These are phyloP conservation scores for Pseudozyma flocculosa DNA, from an alignment of 1,284 basidiomycete species.

Conservation along the genomic window DNA sequence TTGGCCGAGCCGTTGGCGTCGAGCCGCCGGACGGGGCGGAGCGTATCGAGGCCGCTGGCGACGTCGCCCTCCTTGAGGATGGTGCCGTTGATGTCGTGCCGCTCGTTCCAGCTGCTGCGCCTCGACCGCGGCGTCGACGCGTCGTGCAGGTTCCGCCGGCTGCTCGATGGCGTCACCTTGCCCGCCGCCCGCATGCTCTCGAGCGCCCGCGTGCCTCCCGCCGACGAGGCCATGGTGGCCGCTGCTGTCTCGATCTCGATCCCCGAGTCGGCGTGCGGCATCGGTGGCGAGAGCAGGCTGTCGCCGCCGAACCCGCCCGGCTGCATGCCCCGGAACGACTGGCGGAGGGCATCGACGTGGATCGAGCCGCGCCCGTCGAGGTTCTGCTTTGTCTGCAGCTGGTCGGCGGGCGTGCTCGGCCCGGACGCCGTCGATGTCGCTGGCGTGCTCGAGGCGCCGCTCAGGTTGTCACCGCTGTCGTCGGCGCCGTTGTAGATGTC, in stretches of 20 bases:
- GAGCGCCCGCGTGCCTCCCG: constrained; percentile 21
- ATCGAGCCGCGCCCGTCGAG: constrained; percentile 16
- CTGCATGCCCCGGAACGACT: constrained; percentile 40
- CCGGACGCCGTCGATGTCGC: constrained; percentile 40
- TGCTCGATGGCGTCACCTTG: constrained; percentile 28
- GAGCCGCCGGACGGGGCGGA: constrained; percentile 87
- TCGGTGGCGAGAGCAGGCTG: neutral
- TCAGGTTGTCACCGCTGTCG: constrained; percentile 25
- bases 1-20: constrained; percentile 76
- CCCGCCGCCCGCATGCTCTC: constrained; percentile 27
- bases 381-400: neutral
- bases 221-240: constrained; percentile 25
- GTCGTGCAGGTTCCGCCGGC: constrained; percentile 3
- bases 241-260: constrained; percentile 24
- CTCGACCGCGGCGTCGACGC: constrained; percentile 22
- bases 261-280: neutral
- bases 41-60: constrained; percentile 68
- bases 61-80: constrained; percentile 76
- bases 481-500: constrained; percentile 28
- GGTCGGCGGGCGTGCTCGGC: constrained; percentile 28
- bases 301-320: constrained; percentile 22
- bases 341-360: constrained; percentile 38
- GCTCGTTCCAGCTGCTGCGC: constrained; percentile 61
- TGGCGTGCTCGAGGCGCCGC: constrained; percentile 32
- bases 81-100: constrained; percentile 71